Conservation (phyloP, 371 early-diverging fungal species). For the Smittium culicis region DNA sequence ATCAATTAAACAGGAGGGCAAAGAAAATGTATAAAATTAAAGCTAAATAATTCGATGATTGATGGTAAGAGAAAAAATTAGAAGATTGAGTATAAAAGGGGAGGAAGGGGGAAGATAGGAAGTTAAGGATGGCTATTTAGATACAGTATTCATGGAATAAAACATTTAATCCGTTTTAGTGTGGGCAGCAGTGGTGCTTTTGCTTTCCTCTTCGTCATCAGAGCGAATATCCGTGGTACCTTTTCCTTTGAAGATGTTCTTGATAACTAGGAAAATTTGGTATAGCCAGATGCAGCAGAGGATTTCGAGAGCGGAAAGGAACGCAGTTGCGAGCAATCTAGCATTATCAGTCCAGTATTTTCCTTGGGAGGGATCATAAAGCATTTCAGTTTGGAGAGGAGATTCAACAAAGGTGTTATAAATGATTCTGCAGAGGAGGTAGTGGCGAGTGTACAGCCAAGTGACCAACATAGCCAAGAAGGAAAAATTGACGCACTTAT, state of each 20-base stretch:
- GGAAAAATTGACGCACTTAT: slow-evolving; percentile 37
- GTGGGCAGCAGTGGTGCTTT: too few relatives aligned
- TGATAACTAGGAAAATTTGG: slow-evolving; percentile 51
- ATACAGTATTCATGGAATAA: too few relatives aligned
- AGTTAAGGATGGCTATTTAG: too few relatives aligned
- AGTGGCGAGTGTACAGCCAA: slow-evolving; percentile 61
- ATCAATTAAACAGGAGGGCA: too few relatives aligned
- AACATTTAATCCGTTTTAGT: too few relatives aligned
- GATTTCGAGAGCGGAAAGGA: slow-evolving; percentile 44
- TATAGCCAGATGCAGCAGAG: slow-evolving; percentile 64
- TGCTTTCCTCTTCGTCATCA: slow-evolving; percentile 20
- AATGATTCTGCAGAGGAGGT: slow-evolving; percentile 34
- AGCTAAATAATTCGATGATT: too few relatives aligned
- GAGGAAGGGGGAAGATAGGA: too few relatives aligned
- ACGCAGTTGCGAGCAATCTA: slow-evolving; percentile 32
- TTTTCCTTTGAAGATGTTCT: slow-evolving; percentile 44
- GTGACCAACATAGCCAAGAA: slow-evolving; percentile 50
- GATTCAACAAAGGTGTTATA: slow-evolving; percentile 24
- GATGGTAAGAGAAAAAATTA: too few relatives aligned
- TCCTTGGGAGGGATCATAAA: slow-evolving; percentile 20
- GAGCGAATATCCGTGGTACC: slow-evolving; percentile 59
- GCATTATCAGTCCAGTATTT: slow-evolving; percentile 16
- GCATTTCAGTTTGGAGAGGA: slow-evolving; percentile 1
- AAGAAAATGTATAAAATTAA: too few relatives aligned
- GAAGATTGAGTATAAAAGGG: too few relatives aligned